Conservation (phyloP, 192 early-diverging fungal genomes). For the Coemansia sp. region DNA sequence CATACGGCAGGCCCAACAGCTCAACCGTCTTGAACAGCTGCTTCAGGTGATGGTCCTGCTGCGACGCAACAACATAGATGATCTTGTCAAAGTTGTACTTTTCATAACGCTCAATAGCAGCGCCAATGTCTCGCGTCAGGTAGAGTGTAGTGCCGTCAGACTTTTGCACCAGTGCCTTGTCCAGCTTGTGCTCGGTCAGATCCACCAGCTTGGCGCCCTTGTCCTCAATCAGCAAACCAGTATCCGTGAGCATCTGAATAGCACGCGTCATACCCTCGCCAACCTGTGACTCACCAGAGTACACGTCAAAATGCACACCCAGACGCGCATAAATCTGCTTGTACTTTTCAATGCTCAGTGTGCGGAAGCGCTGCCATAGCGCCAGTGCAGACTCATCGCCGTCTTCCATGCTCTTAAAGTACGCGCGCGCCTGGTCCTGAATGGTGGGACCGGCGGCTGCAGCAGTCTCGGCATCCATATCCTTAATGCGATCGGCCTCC, state of each 20-base stretch:
- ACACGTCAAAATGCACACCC: conserved; percentile 90
- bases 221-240: conserved; percentile 66
- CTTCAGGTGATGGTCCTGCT: conserved; percentile 89
- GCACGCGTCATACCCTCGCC: conserved; percentile 67
- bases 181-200: conserved; percentile 81
- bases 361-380: conserved; percentile 87
- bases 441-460: conserved; percentile 65
- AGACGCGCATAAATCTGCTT: conserved; percentile 87
- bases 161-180: conserved; percentile 80
- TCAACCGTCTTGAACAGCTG: conserved; percentile 94
- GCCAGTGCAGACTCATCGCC: conserved; percentile 77
- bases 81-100: conserved; percentile 88
- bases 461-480: conserved; percentile 59
- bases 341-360: conserved; percentile 89
- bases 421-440: conserved; percentile 83
- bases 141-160: conserved; percentile 92
- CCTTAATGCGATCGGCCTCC: background rate
- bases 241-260: conserved; percentile 69
- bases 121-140: conserved; percentile 95
- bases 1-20: conserved; percentile 79
- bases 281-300: conserved; percentile 94
- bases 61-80: conserved; percentile 87
- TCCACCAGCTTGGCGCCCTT: conserved; percentile 88
- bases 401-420: conserved; percentile 95
- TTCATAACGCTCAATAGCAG: conserved; percentile 86